Percentiles rank a stretch among this genome's conserved stretches.
phyloP scores from a whole-genome alignment of 805 yeast species.

The Teunomyces tritomae region DNA sequence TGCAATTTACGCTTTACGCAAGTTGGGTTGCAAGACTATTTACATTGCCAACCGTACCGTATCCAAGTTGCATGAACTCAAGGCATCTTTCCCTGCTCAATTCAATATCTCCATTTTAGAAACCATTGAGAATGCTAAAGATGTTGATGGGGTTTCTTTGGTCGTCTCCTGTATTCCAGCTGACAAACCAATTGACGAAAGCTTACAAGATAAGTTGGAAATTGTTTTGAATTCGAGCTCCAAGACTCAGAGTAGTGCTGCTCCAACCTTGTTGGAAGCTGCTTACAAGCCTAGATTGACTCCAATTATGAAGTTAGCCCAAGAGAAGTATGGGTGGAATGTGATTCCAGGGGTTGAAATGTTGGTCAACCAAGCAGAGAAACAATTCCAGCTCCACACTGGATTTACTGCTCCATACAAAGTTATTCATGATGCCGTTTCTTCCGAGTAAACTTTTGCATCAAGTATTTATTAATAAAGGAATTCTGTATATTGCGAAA shows the following conservation, averaged over 20 bases:
- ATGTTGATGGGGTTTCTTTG: conserved; percentile 50
- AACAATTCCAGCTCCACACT: conserved; percentile 79
- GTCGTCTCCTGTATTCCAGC: conserved; percentile 85
- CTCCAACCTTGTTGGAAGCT: conserved; percentile 76
- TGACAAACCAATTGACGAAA: conserved; percentile 61
- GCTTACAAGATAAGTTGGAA: conserved; percentile 48
- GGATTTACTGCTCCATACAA: conserved; percentile 62
- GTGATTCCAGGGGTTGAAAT: conserved; percentile 88
- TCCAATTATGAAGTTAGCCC: conserved; percentile 79
- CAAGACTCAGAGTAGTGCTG: conserved; percentile 32
- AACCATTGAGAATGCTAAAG: conserved; percentile 42
- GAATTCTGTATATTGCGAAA: conserved; percentile 8
- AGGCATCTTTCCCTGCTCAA: conserved; percentile 55
- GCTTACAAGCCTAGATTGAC: conserved; percentile 91
- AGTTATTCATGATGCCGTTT: conserved; percentile 60
- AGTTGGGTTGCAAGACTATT: conserved; percentile 74
- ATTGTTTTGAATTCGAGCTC: conserved; percentile 43
- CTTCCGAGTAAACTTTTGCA: conserved; percentile 6
- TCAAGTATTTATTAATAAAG: conserved; percentile 6
- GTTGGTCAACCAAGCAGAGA: conserved; percentile 91
- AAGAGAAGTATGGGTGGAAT: conserved; percentile 62
- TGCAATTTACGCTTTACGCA: conserved; percentile 79
- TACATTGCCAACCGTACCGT: conserved; percentile 80
- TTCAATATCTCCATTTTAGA: conserved; percentile 61
- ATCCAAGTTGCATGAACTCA: conserved; percentile 59